Base-by-base conservation (phyloP, 768 basidiomycete species). In the Russula abietina region DNA sequence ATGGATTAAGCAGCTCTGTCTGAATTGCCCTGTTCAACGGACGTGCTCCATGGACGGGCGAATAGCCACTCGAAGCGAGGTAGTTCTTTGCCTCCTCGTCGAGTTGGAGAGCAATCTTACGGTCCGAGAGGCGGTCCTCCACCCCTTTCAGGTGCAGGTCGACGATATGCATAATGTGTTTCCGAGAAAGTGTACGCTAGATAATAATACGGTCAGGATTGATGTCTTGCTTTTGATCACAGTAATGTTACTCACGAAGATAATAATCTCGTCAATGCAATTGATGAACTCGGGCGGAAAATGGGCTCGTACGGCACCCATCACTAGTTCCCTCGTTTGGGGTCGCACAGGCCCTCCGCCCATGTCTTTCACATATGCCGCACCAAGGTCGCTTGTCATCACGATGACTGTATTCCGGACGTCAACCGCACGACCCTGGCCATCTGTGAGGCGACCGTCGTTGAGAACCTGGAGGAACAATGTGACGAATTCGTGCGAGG, bases 271-370 rank as follows among this genome's bases (percentile, higher is more conserved):
- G 70, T 96, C 93, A 46, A 96, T 84, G 65, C 93, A 85, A 74
- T 95, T 95, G 71, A 96, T 76, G 70, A 96, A 91, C 70, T 98
- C 94, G 1, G 94, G 94, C 43, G 91, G 90, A 80, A 96, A 97
- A 72, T 93, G 93, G 1, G 75, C 75, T 67, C 86, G 86, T 60
- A 96, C 91, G 8, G 91, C 82, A 61, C 80, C 79, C 82, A 91
- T 85, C 52, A 98, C 93, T 55, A 88, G 74, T 38, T 80, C 71
- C 63, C 78, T 80, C 5, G 88, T 88, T 55, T 80, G 74, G 0
- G 81, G 71, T 22, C 76, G 83, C 56, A 96, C 84, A 0, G 83
- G 78, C 4, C 91, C 91, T 63, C 87, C 84, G 3, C 80, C 81
- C 78, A 88, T 81, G 54, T 91, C 91, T 59, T 88, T 84, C 52